A percentile compares a stretch with the other conserved stretches of the same genome.
These are phyloP conservation scores for Hansenula sp. DNA, from an alignment of 1,139 yeast genomes.

Conservation along the genomic window DNA sequence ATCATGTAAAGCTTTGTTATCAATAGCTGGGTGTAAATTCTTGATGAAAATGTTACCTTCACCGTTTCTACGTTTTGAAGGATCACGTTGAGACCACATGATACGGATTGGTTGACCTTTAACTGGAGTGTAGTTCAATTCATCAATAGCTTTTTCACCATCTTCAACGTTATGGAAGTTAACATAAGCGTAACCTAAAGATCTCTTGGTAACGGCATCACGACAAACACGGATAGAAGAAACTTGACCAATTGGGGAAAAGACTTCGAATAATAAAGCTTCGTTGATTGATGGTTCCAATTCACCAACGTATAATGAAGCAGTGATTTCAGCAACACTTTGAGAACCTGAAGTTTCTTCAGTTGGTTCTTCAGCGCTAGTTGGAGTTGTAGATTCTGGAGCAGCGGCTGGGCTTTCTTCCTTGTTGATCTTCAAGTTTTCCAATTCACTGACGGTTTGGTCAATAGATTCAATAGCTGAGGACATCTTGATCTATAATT, in stretches of 20 bases:
- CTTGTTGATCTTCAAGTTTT: constrained; percentile 29
- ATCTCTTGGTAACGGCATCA: constrained; percentile 95
- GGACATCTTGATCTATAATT: constrained; percentile 29
- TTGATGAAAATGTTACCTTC: constrained; percentile 96
- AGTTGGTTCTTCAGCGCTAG: constrained; percentile 17
- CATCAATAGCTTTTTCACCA: constrained; percentile 93
- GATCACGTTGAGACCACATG: constrained; percentile 99
- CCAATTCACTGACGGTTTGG: constrained; percentile 33
- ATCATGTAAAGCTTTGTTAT: constrained; percentile 97
- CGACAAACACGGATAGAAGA: constrained; percentile 98
- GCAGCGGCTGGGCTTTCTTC: constrained; percentile 2
- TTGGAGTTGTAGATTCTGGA: constrained; percentile 12
- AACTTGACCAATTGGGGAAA: constrained; percentile 93
- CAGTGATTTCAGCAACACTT: constrained; percentile 48
- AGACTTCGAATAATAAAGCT: constrained; percentile 90
- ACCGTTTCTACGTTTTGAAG: constrained; percentile 92
- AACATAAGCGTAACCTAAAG: constrained; percentile 97
- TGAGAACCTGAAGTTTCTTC: constrained; percentile 25
- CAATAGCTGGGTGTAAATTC: constrained; percentile 97
- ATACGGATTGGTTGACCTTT: constrained; percentile 98
- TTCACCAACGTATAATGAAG: constrained; percentile 97
- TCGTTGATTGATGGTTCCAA: constrained; percentile 90
- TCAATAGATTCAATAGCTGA: constrained; percentile 30
- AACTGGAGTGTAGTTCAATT: constrained; percentile 88
- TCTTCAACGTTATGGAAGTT: constrained; percentile 88